These are phyloP conservation scores for Xylona heveae DNA, from an alignment of 495 filamentous ascomycete species.

Conservation along the genomic window DNA sequence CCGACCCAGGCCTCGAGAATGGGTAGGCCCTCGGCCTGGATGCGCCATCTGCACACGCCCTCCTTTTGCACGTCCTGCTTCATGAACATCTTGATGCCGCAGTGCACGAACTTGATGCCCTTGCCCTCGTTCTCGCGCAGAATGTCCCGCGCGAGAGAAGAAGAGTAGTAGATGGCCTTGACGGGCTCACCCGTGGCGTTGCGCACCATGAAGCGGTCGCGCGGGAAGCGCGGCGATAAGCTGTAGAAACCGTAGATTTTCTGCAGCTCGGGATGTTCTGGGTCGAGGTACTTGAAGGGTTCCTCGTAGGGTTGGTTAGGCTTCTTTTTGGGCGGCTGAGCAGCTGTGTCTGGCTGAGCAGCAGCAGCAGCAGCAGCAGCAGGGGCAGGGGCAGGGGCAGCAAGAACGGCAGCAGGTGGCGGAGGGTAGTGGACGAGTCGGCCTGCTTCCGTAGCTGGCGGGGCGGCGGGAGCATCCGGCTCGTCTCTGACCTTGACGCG, in stretches of 20 bases:
- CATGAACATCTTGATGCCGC: constrained; percentile 95
- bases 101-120: constrained; percentile 88
- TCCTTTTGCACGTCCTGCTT: constrained; percentile 79
- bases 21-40: constrained; percentile 80
- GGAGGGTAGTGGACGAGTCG: too few relatives aligned
- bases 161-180: constrained; percentile 91
- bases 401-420: too few relatives aligned
- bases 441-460: not conserved
- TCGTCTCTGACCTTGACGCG: not conserved
- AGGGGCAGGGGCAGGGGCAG: too few relatives aligned
- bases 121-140: constrained; percentile 63
- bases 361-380: too few relatives aligned
- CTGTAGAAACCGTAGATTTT: constrained; percentile 65
- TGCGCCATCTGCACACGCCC: constrained; percentile 76
- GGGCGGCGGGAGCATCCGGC: not conserved
- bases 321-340: not conserved
- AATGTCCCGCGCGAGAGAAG: constrained; percentile 62
- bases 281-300: constrained; percentile 70
- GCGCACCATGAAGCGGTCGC: constrained; percentile 83
- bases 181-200: constrained; percentile 65
- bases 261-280: constrained; percentile 49
- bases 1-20: constrained; percentile 81
- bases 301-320: constrained; percentile 5
- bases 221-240: constrained; percentile 61
- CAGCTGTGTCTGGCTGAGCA: too few relatives aligned